These are phyloP conservation scores for Sordariomycetes sp. DNA, from an alignment of 2,329 filamentous ascomycete species.

Conservation along the genomic window DNA sequence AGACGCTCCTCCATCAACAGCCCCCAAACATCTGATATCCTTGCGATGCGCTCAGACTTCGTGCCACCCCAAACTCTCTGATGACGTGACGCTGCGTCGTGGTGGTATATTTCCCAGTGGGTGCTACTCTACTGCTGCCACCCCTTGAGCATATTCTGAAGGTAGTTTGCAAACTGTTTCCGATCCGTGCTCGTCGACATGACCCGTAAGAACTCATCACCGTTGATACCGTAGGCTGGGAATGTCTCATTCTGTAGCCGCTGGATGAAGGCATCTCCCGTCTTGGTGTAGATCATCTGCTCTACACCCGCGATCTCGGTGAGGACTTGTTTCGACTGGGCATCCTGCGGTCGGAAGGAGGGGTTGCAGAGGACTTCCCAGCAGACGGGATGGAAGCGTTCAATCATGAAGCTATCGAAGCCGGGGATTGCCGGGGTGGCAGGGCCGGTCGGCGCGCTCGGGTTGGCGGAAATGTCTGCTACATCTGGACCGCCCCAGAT, in stretches of 20 bases:
- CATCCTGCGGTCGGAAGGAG: slow-evolving; percentile 72
- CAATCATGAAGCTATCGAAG: slow-evolving; percentile 86
- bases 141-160: slow-evolving; percentile 47
- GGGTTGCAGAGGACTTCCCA: slow-evolving; percentile 81
- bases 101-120: too few species aligned
- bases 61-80: too few species aligned
- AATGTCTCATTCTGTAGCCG: slow-evolving; percentile 58
- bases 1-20: too few species aligned
- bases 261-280: slow-evolving; percentile 69
- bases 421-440: slow-evolving; percentile 62
- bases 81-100: too few species aligned
- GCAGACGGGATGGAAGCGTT: slow-evolving; percentile 77
- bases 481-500: slow-evolving; percentile 88
- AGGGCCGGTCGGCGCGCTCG: slow-evolving; percentile 37
- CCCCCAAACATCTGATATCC: too few species aligned
- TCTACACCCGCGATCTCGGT: slow-evolving; percentile 82
- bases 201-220: slow-evolving; percentile 47
- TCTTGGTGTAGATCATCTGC: slow-evolving; percentile 84
- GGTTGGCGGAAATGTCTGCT: slow-evolving; percentile 44
- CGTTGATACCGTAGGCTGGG: slow-evolving; percentile 53
- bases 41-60: too few species aligned
- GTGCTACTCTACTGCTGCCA: slow-evolving; percentile 18
- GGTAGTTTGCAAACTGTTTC: slow-evolving; percentile 55
- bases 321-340: slow-evolving; percentile 80
- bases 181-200: slow-evolving; percentile 51